Evolutionary conservation across 306 rosid species (phyloP).

Genomic region (Gynostemma pentaphyllum): DNA sequence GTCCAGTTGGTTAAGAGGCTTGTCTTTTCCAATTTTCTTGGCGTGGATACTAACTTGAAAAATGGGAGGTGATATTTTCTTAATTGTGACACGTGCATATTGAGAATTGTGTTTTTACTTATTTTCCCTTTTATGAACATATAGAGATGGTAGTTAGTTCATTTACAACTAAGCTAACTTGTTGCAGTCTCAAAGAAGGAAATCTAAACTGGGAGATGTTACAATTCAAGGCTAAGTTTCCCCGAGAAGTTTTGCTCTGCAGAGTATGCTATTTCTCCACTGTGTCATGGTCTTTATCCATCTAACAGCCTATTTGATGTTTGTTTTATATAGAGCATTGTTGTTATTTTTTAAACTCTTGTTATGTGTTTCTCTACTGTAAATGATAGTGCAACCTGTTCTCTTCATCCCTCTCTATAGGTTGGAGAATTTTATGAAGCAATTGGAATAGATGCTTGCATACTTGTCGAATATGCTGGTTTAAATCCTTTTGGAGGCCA

Average conservation of each 20-base stretch:
- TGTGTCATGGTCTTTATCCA: neutral
- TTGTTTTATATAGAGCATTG: neutral
- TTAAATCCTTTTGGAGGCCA: slow-evolving; percentile 88
- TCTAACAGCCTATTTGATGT: neutral
- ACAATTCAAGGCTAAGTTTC: slow-evolving; percentile 88
- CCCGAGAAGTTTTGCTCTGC: slow-evolving; percentile 83
- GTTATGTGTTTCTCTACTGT: neutral
- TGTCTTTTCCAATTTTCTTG: slow-evolving; percentile 73
- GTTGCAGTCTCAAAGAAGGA: slow-evolving; percentile 75
- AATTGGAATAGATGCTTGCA: slow-evolving; percentile 77
- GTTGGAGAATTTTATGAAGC: slow-evolving; percentile 97
- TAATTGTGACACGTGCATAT: neutral
- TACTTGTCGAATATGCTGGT: slow-evolving; percentile 89
- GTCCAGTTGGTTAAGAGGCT: slow-evolving; percentile 61
- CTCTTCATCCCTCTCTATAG: slow-evolving; percentile 31
- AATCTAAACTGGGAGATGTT: slow-evolving; percentile 75
- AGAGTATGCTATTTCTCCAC: slow-evolving; percentile 45
- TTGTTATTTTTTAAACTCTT: neutral
- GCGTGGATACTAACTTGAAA: slow-evolving; percentile 58
- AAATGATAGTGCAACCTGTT: slow-evolving; percentile 1
- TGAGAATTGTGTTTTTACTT: slow-evolving; percentile 1
- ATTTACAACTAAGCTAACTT: neutral
- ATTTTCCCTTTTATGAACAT: neutral
- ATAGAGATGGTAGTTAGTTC: neutral
- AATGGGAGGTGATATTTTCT: slow-evolving; percentile 63